Evolutionary conservation across 108 stramenopile species (phyloP).

Genomic region (Nannochloropsis gaditana): DNA sequence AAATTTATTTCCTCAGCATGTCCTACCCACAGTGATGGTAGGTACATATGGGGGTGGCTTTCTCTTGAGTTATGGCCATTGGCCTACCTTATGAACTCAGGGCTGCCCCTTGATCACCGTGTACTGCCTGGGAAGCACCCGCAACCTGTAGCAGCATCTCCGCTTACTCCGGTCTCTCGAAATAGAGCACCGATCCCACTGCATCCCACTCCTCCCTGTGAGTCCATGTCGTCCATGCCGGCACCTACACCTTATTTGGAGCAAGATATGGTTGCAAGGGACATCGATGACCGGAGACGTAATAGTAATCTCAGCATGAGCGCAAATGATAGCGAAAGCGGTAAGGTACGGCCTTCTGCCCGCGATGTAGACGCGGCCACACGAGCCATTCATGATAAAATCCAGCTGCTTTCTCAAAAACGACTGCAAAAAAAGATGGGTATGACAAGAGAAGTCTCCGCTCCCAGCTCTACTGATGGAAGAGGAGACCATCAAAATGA

Average conservation of each 20-base stretch:
- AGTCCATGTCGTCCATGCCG: too few species aligned
- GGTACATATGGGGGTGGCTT: neutral
- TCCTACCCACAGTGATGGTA: too few species aligned
- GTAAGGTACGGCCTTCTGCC: neutral
- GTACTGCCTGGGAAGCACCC: constrained; percentile 15
- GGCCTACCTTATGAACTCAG: neutral
- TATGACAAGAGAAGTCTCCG: neutral
- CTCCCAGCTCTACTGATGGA: neutral
- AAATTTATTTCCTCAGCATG: neutral
- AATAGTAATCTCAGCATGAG: neutral
- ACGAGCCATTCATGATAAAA: neutral
- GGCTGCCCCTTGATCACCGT: neutral
- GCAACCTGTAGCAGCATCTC: neutral
- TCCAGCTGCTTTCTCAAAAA: constrained; percentile 10
- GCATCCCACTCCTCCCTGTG: neutral
- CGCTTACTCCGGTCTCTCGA: neutral
- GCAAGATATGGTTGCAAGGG: too few species aligned
- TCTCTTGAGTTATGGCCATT: neutral
- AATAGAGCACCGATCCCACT: neutral
- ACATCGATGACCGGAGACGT: neutral
- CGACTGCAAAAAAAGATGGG: neutral
- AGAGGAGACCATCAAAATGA: neutral
- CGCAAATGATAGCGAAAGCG: neutral
- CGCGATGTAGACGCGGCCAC: neutral
- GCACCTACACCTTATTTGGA: too few species aligned